Percentiles rank a stretch among this genome's conserved stretches.
phyloP scores from a whole-genome alignment of 1,284 basidiomycete genomes.

The Marasmius sp. region DNA sequence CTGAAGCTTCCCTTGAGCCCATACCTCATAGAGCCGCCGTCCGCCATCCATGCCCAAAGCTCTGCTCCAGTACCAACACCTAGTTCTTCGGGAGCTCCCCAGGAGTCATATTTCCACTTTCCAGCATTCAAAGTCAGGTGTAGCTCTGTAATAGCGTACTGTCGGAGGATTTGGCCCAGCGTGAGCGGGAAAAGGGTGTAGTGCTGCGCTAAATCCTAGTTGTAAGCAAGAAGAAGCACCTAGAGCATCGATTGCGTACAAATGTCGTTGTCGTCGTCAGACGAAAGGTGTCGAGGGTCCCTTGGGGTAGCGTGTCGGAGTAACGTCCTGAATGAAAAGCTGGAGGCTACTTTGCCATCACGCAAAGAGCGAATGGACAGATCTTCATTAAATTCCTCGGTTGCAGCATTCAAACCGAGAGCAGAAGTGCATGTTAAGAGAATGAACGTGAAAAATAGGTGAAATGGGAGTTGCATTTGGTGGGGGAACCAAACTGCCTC shows the following conservation, averaged over 20 bases:
- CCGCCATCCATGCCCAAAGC: conserved; percentile 86
- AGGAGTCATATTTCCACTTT: conserved; percentile 86
- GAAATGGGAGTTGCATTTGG: neutral
- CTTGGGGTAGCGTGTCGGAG: conserved; percentile 54
- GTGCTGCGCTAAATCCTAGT: conserved; percentile 59
- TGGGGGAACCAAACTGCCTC: neutral
- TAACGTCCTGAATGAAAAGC: conserved; percentile 82
- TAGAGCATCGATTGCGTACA: conserved; percentile 35
- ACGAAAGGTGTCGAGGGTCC: conserved; percentile 45
- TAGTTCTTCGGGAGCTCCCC: conserved; percentile 78
- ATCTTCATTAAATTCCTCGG: conserved; percentile 66
- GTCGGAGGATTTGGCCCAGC: conserved; percentile 82
- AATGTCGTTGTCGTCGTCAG: conserved; percentile 43
- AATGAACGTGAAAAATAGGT: neutral
- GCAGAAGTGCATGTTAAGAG: neutral
- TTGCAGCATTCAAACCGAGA: neutral
- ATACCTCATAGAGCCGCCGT: conserved; percentile 51
- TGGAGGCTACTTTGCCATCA: conserved; percentile 83
- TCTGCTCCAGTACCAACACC: conserved; percentile 86
- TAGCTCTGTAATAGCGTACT: conserved; percentile 83
- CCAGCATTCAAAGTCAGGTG: conserved; percentile 89
- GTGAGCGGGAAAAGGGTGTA: conserved; percentile 84
- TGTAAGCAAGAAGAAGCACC: neutral
- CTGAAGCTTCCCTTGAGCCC: conserved; percentile 21
- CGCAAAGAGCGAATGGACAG: conserved; percentile 73